Conservation (phyloP, 208 protist genomes). For the Trypanosoma conorhini region DNA sequence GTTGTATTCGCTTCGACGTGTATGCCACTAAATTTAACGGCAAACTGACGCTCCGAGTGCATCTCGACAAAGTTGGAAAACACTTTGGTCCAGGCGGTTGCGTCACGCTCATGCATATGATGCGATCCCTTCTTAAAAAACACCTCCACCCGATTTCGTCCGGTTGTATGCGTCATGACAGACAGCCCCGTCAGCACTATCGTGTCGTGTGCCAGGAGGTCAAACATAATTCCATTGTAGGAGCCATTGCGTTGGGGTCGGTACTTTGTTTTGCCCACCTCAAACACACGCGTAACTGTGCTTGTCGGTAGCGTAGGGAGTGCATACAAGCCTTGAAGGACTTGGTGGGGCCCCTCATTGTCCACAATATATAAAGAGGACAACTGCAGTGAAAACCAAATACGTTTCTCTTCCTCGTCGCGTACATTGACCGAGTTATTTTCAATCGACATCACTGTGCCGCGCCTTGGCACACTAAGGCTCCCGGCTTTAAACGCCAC, state of each 20-base stretch:
- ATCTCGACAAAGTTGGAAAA: slow-evolving; percentile 82
- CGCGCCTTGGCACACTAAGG: slow-evolving; percentile 63
- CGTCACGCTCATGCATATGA: slow-evolving; percentile 57
- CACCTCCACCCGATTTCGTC: slow-evolving; percentile 76
- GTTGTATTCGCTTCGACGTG: slow-evolving; percentile 58
- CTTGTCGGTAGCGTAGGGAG: slow-evolving; percentile 60
- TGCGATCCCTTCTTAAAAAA: slow-evolving; percentile 87
- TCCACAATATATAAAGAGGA: slow-evolving; percentile 69
- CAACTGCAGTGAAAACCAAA: slow-evolving; percentile 45
- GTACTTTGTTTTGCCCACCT: slow-evolving; percentile 82
- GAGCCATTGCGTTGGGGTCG: slow-evolving; percentile 63
- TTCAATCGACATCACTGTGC: slow-evolving; percentile 41
- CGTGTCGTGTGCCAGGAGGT: slow-evolving; percentile 68
- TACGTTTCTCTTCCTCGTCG: slow-evolving; percentile 60
- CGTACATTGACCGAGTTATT: slow-evolving; percentile 51
- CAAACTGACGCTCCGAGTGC: slow-evolving; percentile 57
- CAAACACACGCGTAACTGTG: slow-evolving; percentile 71
- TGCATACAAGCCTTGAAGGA: slow-evolving; percentile 49
- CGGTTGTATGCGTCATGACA: slow-evolving; percentile 67
- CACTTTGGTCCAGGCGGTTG: slow-evolving; percentile 63
- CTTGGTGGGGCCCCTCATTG: slow-evolving; percentile 62
- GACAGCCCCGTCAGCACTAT: slow-evolving; percentile 75
- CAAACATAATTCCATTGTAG: slow-evolving; percentile 93
- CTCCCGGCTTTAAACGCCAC: slow-evolving; percentile 63
- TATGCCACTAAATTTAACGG: slow-evolving; percentile 58